These are phyloP conservation scores for Malassezia globosa DNA, from an alignment of 1,284 basidiomycete genomes.

Conservation along the genomic window DNA sequence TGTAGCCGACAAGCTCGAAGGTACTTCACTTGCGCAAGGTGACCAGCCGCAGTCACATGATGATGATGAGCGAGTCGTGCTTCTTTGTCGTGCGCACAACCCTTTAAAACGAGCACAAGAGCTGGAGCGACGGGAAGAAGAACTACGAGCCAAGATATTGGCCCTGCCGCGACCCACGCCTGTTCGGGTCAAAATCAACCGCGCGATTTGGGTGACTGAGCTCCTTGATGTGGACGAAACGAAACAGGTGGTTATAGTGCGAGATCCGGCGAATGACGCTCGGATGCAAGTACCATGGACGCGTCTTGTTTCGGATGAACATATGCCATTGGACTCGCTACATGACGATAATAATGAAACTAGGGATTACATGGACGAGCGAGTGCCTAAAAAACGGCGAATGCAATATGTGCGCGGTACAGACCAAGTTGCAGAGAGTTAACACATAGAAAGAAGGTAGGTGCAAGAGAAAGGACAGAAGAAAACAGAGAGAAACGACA, in stretches of 20 bases:
- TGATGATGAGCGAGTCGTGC: slow-evolving; percentile 30
- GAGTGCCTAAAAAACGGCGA: background rate
- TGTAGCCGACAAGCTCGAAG: slow-evolving; percentile 36
- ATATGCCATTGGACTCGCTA: no score
- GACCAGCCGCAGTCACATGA: background rate
- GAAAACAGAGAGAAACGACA: background rate
- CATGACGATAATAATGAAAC: no score
- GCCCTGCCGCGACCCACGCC: slow-evolving; percentile 18
- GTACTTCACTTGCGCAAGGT: slow-evolving; percentile 11
- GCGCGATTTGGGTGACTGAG: slow-evolving; percentile 21
- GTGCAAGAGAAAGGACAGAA: background rate
- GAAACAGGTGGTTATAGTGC: background rate
- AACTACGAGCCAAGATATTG: slow-evolving; percentile 20
- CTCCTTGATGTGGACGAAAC: slow-evolving; percentile 6
- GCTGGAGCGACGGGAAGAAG: slow-evolving; percentile 23
- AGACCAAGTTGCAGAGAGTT: no score
- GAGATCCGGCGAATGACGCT: background rate
- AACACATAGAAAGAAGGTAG: background rate
- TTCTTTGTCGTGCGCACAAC: slow-evolving; percentile 43
- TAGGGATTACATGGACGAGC: background rate
- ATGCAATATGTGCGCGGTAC: slow-evolving; percentile 1
- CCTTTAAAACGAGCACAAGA: slow-evolving; percentile 28
- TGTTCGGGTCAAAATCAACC: slow-evolving; percentile 25
- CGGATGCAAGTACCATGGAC: background rate
- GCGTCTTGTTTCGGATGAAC: slow-evolving; percentile 1